Base-by-base conservation (phyloP, 1,284 basidiomycete genomes). In the Boletus mariae region DNA sequence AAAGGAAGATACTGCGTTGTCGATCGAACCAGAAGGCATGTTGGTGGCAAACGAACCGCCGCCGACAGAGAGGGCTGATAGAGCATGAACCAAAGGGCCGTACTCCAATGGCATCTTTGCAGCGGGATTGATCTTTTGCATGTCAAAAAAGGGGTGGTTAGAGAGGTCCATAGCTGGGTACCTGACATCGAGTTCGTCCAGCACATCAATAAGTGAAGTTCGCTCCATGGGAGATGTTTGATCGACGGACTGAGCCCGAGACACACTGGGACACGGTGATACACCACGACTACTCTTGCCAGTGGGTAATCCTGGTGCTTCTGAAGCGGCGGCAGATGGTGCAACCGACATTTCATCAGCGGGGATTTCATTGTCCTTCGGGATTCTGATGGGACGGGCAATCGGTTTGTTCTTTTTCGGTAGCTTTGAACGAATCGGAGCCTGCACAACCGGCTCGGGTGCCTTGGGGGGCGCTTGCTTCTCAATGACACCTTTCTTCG, bases 1-100 rank as follows among this genome's bases (percentile, higher is more conserved):
- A 72, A 92, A 92, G 13, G 89, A 90, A 4, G 87, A 87, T 20
- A 92, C 87, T 1, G 90, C 89, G 44, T 89, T 87, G 67, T 92
- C 90, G 62, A 91, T 90, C 17, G 88, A 89, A 8, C 86, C 87
- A 2, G 85, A 82, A 17, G 88, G 86, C 73, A 89, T 84, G 62
- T 82, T 85, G 61, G 86, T 88, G 31, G 87, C 83, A 61, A 90
- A 90, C 6, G 87, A 88, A n/a, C 85, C 86, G 15, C 89, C 87
- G 2, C 88, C 88, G n/a, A 88, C 85, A 1, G 88, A 91, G 37
- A 92, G 73, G 23, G 90, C 87, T 11, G 90, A 90, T n/a, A 92
- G 68, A 1, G 90, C 89, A 62, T 90, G 88, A 4, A 90, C 87
- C 46, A 92, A 73, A 35, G 89, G 88, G 2, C 83, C 87, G 59